Percentiles rank a stretch among this genome's conserved stretches.
phyloP scores from a whole-genome alignment of 768 basidiomycete species.

The Strobilomyces confusus region DNA sequence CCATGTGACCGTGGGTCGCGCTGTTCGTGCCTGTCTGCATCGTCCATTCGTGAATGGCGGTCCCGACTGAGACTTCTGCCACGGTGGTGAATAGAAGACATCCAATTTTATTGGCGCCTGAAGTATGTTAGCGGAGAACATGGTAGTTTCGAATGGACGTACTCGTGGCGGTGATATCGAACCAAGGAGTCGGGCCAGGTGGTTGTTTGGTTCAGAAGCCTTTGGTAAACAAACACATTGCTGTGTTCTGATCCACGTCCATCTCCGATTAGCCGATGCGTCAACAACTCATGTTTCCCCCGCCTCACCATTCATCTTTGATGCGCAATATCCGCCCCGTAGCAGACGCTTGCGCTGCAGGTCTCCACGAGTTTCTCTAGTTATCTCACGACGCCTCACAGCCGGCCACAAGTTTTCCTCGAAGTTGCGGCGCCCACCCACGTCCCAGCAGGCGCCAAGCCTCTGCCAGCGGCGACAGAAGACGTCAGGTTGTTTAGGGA shows the following conservation, averaged over 20 bases:
- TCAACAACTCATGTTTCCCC: conserved; percentile 6
- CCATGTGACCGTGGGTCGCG: conserved; percentile 18
- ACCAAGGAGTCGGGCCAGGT: not conserved
- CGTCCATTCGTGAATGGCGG: conserved; percentile 10
- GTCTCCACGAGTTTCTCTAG: conserved; percentile 16
- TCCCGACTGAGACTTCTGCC: conserved; percentile 23
- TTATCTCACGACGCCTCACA: conserved; percentile 13
- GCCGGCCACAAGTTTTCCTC: conserved; percentile 27
- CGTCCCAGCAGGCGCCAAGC: conserved; percentile 3
- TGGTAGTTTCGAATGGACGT: not conserved
- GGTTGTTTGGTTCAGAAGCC: conserved; percentile 29
- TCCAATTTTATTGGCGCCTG: not conserved
- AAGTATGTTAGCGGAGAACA: not conserved
- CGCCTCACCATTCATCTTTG: conserved; percentile 6
- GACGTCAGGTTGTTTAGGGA: not conserved
- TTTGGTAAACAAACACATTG: conserved; percentile 25
- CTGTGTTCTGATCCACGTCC: conserved; percentile 14
- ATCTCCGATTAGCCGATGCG: conserved; percentile 20
- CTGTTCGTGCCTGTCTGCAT: conserved; percentile 15
- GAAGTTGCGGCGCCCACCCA: conserved; percentile 6
- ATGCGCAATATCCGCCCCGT: conserved; percentile 28
- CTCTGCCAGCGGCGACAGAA: conserved; percentile 4
- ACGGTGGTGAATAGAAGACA: conserved; percentile 23
- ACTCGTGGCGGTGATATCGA: not conserved
- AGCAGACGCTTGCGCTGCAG: conserved; percentile 13